A percentile compares a stretch with the other conserved stretches of the same genome.
Conservation (phyloP, 345 rosid genomes). For the Salix dunnii region DNA sequence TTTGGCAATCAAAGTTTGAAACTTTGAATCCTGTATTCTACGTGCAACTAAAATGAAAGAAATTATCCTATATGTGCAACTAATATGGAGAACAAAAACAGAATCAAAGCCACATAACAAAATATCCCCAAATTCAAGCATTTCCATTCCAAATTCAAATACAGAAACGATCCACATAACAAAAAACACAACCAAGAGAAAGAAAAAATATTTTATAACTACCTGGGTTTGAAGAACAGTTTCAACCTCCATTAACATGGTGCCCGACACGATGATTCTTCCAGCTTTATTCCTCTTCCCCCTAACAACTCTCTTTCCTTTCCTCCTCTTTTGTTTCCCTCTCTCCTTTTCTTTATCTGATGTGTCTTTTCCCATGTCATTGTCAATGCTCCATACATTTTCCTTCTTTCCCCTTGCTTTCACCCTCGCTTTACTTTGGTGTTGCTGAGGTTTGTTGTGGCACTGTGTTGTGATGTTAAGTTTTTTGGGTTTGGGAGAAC, state of each 20-base stretch:
- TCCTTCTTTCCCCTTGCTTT: conserved; percentile 55
- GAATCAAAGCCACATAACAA: background rate
- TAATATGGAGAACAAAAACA: background rate
- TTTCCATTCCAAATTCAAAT: background rate
- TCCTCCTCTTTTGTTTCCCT: conserved; percentile 33
- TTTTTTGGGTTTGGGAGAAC: conserved; percentile 7
- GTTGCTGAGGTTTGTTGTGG: conserved; percentile 31
- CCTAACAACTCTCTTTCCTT: conserved; percentile 43
- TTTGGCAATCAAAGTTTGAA: too few relatives aligned
- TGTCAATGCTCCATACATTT: conserved; percentile 79
- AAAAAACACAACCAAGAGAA: background rate
- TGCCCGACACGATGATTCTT: conserved; percentile 52
- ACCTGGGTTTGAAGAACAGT: conserved; percentile 93
- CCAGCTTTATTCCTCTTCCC: conserved; percentile 42
- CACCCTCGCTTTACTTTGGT: conserved; percentile 30
- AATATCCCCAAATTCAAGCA: background rate
- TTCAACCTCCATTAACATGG: conserved; percentile 74
- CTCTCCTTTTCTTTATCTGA: conserved; percentile 22
- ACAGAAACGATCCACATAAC: background rate
- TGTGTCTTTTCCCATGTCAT: conserved; percentile 46
- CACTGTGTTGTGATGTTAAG: conserved; percentile 22
- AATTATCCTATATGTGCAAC: background rate
- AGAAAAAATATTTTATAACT: background rate
- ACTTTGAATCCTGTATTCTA: too few relatives aligned
- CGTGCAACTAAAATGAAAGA: too few relatives aligned